Conservation (phyloP, 129 eudicot genomes). For the Dittrichia graveolens region DNA sequence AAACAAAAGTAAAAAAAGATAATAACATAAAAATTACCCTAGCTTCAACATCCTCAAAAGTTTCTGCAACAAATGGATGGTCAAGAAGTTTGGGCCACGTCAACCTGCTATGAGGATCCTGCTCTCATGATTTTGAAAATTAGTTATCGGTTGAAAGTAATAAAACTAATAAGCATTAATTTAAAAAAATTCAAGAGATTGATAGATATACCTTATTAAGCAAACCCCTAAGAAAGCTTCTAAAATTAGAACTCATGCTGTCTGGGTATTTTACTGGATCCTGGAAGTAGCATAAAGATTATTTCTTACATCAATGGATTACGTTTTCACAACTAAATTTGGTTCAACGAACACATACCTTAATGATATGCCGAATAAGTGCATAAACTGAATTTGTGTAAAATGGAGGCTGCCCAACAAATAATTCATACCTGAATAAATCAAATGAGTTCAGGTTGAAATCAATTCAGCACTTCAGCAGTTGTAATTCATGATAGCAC, state of each 20-base stretch:
- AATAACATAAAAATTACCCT: conserved; percentile 35
- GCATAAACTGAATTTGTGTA: conserved; percentile 97
- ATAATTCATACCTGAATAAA: conserved; percentile 79
- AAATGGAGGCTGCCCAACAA: conserved; percentile 99
- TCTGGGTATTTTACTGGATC: conserved; percentile 97
- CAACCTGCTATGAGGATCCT: conserved; percentile 90
- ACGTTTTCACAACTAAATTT: not conserved
- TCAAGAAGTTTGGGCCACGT: conserved; percentile 98
- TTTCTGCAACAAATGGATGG: conserved; percentile 87
- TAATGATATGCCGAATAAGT: conserved; percentile 87
- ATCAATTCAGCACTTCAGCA: not conserved
- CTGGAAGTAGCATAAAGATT: conserved; percentile 39
- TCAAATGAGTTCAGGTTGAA: not conserved
- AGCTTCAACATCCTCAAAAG: conserved; percentile 61
- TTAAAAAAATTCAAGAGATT: conserved; percentile 12
- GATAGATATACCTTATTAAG: conserved; percentile 69
- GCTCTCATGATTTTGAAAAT: conserved; percentile 28
- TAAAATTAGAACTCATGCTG: conserved; percentile 81
- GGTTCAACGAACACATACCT: conserved; percentile 45
- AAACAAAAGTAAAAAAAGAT: not conserved
- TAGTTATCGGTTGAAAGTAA: conserved; percentile 3
- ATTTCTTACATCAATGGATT: not conserved
- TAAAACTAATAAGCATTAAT: conserved; percentile 5
- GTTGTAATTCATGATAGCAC: not conserved
- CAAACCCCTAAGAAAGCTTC: conserved; percentile 87